Base-by-base conservation (phyloP, 306 rosid genomes). In the Cucumis cinereus region DNA sequence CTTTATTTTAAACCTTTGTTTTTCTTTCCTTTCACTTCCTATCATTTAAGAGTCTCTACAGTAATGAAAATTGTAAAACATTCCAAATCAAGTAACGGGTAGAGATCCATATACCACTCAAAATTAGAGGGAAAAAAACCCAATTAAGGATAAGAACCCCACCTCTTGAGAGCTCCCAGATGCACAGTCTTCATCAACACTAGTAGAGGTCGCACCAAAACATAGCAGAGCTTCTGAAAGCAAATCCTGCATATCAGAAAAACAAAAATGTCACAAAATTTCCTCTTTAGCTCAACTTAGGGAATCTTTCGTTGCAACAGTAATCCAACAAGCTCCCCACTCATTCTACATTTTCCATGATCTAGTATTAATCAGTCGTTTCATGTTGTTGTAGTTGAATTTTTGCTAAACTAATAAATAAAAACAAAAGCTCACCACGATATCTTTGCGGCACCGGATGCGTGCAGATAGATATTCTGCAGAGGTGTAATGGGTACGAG, bases 191-290 rank as follows among this genome's bases (percentile, higher is more conserved):
- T 87, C 88, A 74, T 88, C 87, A 38, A 88, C 78, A 63, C 84
- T 83, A 43, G 89, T 87, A 38, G 93, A 93, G 82, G 79, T 87
- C 75, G 98, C 97, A 59, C 98, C 98, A 83, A 93, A 93, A 86
- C 92, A 85, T 83, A 91, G 82, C 59, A 93, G 93, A 75, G 98
- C 88, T 19, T 91, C 98, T 74, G 92, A 80, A 85, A 91, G 90
- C 85, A 76, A 74, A 79, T 93, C 91, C 98, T 93, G 77, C 66
- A 24, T 78, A 80, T 43, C 79, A 83, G 77, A 75, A 79, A 83
- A 77, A 82, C 36, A 47, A 77, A 79, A 40, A 63, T 60, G 19
- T 43, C 35, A 67, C 8, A 38, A 19, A 38, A 10, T 9, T 13
- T 68, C 20, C 24, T 63, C 26, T 35, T 36, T 19, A 19, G 71